Base-by-base conservation (phyloP, 371 early-diverging fungal genomes). In the Scutellospora calospora region DNA sequence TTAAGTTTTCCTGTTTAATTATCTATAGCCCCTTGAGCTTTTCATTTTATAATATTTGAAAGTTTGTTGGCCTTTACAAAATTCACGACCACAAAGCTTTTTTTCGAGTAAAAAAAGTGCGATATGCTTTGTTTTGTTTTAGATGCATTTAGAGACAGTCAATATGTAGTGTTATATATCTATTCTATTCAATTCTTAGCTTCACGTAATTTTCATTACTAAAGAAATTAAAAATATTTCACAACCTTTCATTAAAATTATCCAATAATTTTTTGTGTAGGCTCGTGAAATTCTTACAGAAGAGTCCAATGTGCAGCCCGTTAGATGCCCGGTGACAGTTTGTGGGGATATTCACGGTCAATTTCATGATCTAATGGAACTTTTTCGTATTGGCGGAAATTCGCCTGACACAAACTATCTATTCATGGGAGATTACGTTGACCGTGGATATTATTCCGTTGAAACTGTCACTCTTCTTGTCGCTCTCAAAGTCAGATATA, bases 261-360 rank as follows among this genome's bases (percentile, higher is more conserved):
- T n/a, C n/a, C n/a, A n/a, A n/a, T n/a, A n/a, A 51, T n/a, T n/a
- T n/a, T 45, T 57, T 25, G 57, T 25, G 16, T 86, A 97, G 98
- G 97, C 97, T 55, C 95, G 95, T 82, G 98, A 98, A 85, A 90
- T 98, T 65, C 89, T 99, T n/a, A 92, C 95, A 90, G 95, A 96
- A 83, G 98, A 99, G 83, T 94, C 95, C 38, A 99, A 98, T 85
- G 97, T 99, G 20, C 97, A 97, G 84, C 96, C 96, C 25, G 97
- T 98, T 25, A 92, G 92, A 76, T 95, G 95, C 81, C 99, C 99
- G 52, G 98, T 99, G 38, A 99, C 99, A 8, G 98, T 99, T 60
- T 99, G 99, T 89, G 99, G 99, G 54, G 99, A 99, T 87, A 97
- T 99, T 73, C 99, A 99, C 90, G 99, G 99, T 31, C 99, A 99